Conservation (phyloP, 2,329 filamentous ascomycete genomes). For the Helotiales sp. region DNA sequence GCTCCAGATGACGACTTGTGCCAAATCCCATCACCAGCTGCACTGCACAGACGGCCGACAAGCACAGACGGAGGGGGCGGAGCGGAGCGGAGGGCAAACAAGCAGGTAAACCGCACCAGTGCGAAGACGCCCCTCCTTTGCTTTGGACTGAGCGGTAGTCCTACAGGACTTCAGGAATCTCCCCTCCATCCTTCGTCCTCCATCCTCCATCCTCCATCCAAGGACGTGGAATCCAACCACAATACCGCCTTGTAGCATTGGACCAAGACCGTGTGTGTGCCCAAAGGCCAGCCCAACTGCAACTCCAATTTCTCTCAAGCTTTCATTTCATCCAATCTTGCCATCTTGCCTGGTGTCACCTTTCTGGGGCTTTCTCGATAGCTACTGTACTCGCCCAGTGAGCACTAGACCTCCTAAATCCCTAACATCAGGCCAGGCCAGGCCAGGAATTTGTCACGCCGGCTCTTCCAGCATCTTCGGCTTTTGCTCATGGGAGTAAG, state of each 20-base stretch:
- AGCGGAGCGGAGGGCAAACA: not conserved
- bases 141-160: too few relatives aligned
- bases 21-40: not conserved
- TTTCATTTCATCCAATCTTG: not conserved
- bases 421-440: constrained; percentile 1
- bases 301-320: not conserved
- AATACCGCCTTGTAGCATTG: not conserved
- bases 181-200: not conserved
- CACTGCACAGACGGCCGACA: constrained; percentile 2
- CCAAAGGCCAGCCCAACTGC: not conserved
- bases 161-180: not conserved
- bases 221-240: not conserved
- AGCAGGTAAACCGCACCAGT: not conserved
- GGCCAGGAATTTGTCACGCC: constrained; percentile 32
- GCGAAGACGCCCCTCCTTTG: not conserved
- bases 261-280: not conserved
- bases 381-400: not conserved
- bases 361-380: too few relatives aligned
- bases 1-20: constrained; percentile 1
- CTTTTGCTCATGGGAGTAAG: constrained; percentile 1
- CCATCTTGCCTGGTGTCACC: not conserved
- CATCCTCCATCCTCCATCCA: not conserved
- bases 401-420: not conserved
- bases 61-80: not conserved
- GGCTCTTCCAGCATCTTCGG: constrained; percentile 8